Conservation (phyloP, 352 stramenopile genomes). For the Phytophthora pisi region DNA sequence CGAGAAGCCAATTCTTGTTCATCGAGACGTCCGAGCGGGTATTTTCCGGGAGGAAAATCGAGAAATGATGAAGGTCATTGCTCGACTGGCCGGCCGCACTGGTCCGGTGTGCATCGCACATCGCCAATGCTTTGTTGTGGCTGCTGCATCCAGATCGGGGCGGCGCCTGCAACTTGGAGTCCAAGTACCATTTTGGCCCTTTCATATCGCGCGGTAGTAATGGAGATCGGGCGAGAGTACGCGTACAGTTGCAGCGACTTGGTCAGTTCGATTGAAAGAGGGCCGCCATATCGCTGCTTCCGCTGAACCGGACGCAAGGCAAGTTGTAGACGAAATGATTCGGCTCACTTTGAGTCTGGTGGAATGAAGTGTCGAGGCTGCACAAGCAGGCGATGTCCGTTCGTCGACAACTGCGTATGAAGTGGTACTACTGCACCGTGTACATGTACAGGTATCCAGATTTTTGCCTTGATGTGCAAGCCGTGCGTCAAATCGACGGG, state of each 20-base stretch:
- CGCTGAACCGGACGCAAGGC: neutral
- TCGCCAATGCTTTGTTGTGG: slow-evolving; percentile 6
- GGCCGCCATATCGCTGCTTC: neutral
- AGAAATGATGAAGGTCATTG: slow-evolving; percentile 8
- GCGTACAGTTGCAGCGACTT: neutral
- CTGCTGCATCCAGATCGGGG: slow-evolving; percentile 6
- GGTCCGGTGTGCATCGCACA: slow-evolving; percentile 6
- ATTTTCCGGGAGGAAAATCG: slow-evolving; percentile 20
- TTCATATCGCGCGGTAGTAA: neutral
- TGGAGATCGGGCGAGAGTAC: neutral
- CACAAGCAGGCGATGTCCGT: slow-evolving; percentile 1
- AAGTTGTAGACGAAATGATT: slow-evolving; percentile 1
- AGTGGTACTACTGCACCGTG: no score
- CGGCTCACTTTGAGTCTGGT: neutral
- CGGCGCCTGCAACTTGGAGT: neutral
- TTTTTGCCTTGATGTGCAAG: slow-evolving; percentile 2
- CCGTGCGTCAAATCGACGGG: slow-evolving; percentile 1
- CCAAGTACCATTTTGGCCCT: neutral
- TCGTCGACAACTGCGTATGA: neutral
- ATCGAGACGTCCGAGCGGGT: slow-evolving; percentile 7
- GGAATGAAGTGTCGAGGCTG: neutral
- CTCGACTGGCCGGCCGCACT: neutral
- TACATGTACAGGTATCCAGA: neutral
- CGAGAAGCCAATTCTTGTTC: slow-evolving; percentile 9
- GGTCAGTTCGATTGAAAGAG: neutral